A percentile compares a stretch with the other conserved stretches of the same genome.
Evolutionary conservation across 1,284 basidiomycete genomes (phyloP).

Genomic region (Malassezia equina): DNA sequence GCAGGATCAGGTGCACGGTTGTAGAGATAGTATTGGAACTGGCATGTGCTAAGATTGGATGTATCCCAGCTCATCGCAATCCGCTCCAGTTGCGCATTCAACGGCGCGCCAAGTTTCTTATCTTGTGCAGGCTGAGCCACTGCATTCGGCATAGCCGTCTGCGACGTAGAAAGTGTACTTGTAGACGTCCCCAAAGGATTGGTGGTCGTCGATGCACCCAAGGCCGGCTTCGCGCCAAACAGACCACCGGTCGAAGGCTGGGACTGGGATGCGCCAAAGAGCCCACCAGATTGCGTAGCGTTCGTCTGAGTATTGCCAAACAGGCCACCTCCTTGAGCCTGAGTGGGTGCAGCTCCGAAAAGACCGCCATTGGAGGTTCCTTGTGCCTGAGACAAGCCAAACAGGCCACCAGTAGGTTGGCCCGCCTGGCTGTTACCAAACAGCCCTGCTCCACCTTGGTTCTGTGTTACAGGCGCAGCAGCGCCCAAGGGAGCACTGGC

Average conservation of each 20-base stretch:
- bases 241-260: background rate
- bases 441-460: background rate
- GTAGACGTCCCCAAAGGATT: conserved; percentile 2
- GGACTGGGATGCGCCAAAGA: background rate
- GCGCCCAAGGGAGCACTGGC: background rate
- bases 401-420: background rate
- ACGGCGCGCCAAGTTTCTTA: conserved; percentile 30
- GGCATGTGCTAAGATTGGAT: conserved; percentile 32
- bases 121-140: conserved; percentile 15
- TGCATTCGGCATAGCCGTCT: background rate
- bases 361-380: background rate
- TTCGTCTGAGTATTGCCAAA: background rate
- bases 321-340: background rate
- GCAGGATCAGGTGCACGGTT: conserved; percentile 29
- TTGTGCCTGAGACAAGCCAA: background rate
- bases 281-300: background rate
- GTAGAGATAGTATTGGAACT: conserved; percentile 42
- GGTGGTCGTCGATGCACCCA: background rate
- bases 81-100: conserved; percentile 31
- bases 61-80: conserved; percentile 41
- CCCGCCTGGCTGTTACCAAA: background rate
- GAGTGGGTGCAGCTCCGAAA: background rate
- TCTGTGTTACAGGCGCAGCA: background rate
- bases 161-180: background rate
- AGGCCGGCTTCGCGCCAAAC: background rate